Conservation (phyloP, 148 eudicot genomes). For the Fagopyrum homotropicum region DNA sequence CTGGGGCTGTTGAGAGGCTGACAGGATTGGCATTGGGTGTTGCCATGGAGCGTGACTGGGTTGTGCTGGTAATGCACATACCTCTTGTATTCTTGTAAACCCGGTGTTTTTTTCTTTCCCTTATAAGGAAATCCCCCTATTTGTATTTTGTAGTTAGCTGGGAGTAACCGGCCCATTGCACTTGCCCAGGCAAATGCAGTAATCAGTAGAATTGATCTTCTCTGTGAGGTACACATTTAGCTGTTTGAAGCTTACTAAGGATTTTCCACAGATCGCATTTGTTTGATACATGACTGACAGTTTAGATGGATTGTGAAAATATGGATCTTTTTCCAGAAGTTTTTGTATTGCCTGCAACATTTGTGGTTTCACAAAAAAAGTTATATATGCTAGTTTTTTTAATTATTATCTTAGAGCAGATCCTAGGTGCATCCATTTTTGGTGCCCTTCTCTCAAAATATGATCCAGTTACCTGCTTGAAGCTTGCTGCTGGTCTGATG, state of each 20-base stretch:
- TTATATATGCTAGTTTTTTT: neutral
- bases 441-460: slow-evolving; percentile 75
- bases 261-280: neutral
- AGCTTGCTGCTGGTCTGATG: slow-evolving; percentile 80
- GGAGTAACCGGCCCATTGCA: slow-evolving; percentile 83
- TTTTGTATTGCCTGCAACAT: neutral
- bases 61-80: slow-evolving; percentile 57
- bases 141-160: slow-evolving; percentile 70
- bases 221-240: slow-evolving; percentile 68
- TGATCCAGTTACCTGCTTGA: slow-evolving; percentile 79
- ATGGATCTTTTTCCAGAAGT: neutral
- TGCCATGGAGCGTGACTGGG: slow-evolving; percentile 97
- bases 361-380: neutral
- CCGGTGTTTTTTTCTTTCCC: neutral
- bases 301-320: neutral
- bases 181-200: slow-evolving; percentile 94
- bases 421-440: slow-evolving; percentile 85
- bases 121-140: slow-evolving; percentile 10
- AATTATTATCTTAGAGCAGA: slow-evolving; percentile 30
- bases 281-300: neutral
- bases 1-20: slow-evolving; percentile 77
- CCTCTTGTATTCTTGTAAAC: neutral
- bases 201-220: slow-evolving; percentile 79
- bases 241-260: neutral
- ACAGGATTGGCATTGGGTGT: slow-evolving; percentile 87